Percentiles rank a stretch among this genome's conserved stretches.
Conservation (phyloP, 2,329 filamentous ascomycete genomes). For the Xylaria sp. region DNA sequence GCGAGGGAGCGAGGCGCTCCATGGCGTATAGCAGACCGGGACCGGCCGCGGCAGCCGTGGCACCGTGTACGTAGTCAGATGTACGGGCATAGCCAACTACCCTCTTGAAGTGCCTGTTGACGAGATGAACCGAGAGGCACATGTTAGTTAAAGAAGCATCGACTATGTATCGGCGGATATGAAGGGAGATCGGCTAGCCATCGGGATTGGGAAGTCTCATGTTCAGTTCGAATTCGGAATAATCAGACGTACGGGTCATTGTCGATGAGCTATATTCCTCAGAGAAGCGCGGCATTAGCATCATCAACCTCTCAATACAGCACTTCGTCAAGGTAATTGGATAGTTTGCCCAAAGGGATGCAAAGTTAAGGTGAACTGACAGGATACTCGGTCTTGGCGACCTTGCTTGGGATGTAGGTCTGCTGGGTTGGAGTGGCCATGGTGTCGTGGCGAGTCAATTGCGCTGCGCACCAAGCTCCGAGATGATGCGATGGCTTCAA, state of each 20-base stretch:
- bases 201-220: too few relatives aligned
- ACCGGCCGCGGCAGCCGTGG: constrained; percentile 74
- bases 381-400: constrained; percentile 84
- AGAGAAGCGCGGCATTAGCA: constrained; percentile 48
- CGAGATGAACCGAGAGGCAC: not conserved
- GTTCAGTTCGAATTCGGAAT: not conserved
- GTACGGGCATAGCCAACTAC: constrained; percentile 87
- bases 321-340: not conserved
- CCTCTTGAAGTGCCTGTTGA: constrained; percentile 83
- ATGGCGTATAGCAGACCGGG: constrained; percentile 80
- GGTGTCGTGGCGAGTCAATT: constrained; percentile 46
- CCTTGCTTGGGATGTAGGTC: constrained; percentile 78
- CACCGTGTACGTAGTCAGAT: constrained; percentile 82
- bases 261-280: constrained; percentile 84
- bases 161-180: not conserved
- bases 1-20: constrained; percentile 87
- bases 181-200: too few relatives aligned
- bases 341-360: not conserved
- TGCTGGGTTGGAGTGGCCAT: constrained; percentile 55
- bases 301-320: not conserved
- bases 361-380: constrained; percentile 64
- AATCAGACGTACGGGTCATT: constrained; percentile 85
- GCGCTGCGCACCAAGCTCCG: constrained; percentile 44
- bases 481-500: constrained; percentile 11
- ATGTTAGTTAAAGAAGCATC: constrained; percentile 19